These are phyloP conservation scores for Syzygium oleosum DNA, from an alignment of 345 rosid genomes.

Conservation along the genomic window DNA sequence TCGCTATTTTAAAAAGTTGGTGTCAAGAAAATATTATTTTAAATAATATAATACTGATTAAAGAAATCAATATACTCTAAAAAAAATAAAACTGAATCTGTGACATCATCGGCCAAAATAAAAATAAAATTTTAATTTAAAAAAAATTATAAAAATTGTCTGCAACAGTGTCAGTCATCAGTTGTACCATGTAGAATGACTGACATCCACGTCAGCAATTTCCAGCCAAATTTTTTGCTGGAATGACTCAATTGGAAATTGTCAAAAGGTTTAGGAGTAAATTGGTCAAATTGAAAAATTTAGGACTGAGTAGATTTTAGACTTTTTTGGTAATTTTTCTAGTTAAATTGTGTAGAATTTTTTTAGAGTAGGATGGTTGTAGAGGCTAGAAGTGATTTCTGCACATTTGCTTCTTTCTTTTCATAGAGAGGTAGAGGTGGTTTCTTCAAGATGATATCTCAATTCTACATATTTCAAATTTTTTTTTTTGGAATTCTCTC, in stretches of 20 bases:
- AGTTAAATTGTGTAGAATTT: not conserved
- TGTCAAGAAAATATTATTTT: not conserved
- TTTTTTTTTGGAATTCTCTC: not conserved
- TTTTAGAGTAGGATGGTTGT: not conserved
- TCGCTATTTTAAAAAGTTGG: not conserved
- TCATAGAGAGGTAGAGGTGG: not conserved
- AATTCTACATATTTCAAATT: not conserved
- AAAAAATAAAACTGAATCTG: not conserved
- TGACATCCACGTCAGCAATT: not conserved
- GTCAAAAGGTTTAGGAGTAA: accelerated
- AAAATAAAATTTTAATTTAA: too few relatives aligned
- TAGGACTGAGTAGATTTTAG: not conserved
- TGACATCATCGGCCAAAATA: not conserved
- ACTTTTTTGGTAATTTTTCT: not conserved
- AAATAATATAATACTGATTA: not conserved
- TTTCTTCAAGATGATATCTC: not conserved
- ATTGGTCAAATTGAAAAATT: not conserved
- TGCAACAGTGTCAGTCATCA: accelerated
- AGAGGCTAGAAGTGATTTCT: not conserved
- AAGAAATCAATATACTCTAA: not conserved
- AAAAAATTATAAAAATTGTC: too few relatives aligned
- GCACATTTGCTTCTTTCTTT: not conserved
- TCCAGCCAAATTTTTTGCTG: accelerated
- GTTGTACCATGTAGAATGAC: accelerated
- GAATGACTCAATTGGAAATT: not conserved